Conservation (phyloP, 2,329 filamentous ascomycete genomes). For the Colletotrichum sp. region DNA sequence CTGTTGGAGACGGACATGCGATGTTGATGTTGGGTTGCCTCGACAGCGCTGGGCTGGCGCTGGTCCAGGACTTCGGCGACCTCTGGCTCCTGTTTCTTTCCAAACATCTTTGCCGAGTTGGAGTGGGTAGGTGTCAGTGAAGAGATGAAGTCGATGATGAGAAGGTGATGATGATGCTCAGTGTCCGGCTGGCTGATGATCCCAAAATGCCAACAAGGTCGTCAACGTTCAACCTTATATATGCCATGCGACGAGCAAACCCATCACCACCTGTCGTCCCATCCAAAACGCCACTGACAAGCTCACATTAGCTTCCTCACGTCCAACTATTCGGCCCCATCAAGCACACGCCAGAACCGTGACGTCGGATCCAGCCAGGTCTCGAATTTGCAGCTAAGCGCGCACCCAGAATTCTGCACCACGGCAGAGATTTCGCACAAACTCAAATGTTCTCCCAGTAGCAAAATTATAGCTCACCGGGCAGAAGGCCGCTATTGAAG, state of each 20-base stretch:
- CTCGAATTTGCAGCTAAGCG: not conserved
- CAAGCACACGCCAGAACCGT: not conserved
- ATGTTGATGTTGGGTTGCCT: conserved; percentile 21
- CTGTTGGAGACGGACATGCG: conserved; percentile 24
- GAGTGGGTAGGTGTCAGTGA: not conserved
- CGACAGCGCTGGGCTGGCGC: conserved; percentile 20
- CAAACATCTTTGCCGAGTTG: conserved; percentile 21
- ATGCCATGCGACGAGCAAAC: not conserved
- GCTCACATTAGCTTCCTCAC: not conserved
- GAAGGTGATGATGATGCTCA: not conserved
- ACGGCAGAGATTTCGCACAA: not conserved
- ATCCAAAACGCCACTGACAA: not conserved
- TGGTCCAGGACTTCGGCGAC: conserved; percentile 23
- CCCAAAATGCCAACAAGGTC: not conserved
- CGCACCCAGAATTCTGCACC: not conserved
- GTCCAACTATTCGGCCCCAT: not conserved
- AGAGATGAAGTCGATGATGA: not conserved
- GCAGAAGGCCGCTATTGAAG: not conserved
- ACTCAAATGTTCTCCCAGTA: not conserved
- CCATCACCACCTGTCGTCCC: not conserved
- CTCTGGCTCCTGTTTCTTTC: conserved; percentile 24
- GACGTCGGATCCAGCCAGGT: not conserved
- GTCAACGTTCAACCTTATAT: not conserved
- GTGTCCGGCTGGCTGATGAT: not conserved
- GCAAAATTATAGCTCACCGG: not conserved